Base-by-base conservation (phyloP, 2,329 filamentous ascomycete species). In the Leptographium procerum region DNA sequence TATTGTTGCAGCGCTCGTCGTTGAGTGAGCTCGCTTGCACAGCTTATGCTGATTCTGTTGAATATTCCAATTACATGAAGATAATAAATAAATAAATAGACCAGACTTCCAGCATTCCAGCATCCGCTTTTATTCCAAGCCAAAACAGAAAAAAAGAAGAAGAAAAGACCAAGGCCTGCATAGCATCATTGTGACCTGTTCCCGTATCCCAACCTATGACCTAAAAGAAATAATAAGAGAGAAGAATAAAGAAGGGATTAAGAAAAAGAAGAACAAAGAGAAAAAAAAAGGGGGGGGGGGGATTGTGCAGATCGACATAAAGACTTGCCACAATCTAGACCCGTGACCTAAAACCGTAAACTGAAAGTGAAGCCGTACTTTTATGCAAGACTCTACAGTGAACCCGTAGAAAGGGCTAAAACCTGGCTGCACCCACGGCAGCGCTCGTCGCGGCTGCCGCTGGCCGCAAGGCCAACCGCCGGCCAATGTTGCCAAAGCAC, bases 401-500 rank as follows among this genome's bases (percentile, higher is more conserved):
- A 40, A 4, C 24, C 36, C 4, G 22, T n/a, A 55, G 4, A 28
- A 2, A 14, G 13, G 48, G 19, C 5, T 28, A 43, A 22, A 26
- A 19, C 8, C 10, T 26, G 16, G 24, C 9, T 16, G 22, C 19
- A 19, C 16, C 31, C 22, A 19, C 29, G 31, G 8, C 24, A 48
- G 45, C 8, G 24, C n/a, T 24, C n/a, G 45, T 48, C 13, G 28
- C 22, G n/a, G 33, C 19, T 24, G 52, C 28, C n/a, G 50, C 31
- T 8, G 60, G 56, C 22, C 55, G 58, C 62, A 83, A 72, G n/a
- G 86, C 85, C 63, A 97, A 73, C 61, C 89, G 80, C 62, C 94
- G 79, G 14, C 94, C 94, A 67, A 99, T 90, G 68, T 96, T 97
- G 13, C 94, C 94, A 76, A 99, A 96, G 72, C 91, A 96, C 11